These are phyloP conservation scores for Murraya koenigii DNA, from an alignment of 345 rosid genomes.

Conservation along the genomic window DNA sequence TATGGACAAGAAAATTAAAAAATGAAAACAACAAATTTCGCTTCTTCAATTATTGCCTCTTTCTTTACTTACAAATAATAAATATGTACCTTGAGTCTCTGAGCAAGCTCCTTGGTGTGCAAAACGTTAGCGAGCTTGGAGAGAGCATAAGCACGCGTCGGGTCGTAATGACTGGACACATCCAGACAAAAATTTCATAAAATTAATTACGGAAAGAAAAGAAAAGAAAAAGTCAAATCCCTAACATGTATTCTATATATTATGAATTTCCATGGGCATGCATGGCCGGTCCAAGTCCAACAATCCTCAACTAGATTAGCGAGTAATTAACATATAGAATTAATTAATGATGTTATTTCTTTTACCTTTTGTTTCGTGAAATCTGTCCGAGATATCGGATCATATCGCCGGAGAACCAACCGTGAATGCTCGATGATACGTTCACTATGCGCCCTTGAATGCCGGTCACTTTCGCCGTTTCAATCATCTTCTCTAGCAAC, in stretches of 20 bases:
- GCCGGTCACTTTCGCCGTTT: conserved; percentile 65
- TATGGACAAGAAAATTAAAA: background rate
- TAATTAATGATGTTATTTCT: background rate
- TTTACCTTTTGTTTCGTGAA: conserved; percentile 63
- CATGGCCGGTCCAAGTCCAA: background rate
- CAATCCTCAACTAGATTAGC: background rate
- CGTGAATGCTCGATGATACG: conserved; percentile 81
- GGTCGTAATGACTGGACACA: conserved; percentile 61
- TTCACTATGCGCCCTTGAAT: conserved; percentile 79
- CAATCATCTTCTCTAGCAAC: conserved; percentile 62
- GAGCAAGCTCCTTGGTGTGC: conserved; percentile 93
- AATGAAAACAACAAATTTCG: conserved; percentile 37
- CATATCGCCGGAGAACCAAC: conserved; percentile 85
- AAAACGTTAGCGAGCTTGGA: conserved; percentile 97
- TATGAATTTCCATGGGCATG: background rate
- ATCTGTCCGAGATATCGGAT: conserved; percentile 67
- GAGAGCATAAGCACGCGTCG: conserved; percentile 99
- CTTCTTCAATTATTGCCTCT: conserved; percentile 5
- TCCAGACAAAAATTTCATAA: conserved; percentile 1
- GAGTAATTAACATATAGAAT: background rate
- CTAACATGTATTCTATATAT: background rate
- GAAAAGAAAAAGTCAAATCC: conserved; percentile 28
- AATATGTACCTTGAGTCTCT: conserved; percentile 57
- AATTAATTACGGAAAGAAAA: background rate
- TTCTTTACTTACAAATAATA: background rate